phyloP scores from a whole-genome alignment of 2,329 filamentous ascomycete genomes.

The Trichoderma asperellum region DNA sequence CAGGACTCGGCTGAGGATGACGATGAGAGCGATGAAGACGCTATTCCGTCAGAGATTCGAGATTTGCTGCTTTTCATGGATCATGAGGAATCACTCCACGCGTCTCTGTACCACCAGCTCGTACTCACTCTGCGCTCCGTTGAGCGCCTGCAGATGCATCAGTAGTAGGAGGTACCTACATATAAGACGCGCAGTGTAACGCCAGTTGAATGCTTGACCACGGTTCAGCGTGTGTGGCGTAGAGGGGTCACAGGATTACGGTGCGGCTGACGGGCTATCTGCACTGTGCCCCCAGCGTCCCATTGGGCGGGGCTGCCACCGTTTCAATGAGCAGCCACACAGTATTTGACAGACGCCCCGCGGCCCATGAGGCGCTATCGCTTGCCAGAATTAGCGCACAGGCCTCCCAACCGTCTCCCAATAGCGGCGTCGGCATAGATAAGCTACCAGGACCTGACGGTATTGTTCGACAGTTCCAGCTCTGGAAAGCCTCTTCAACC shows the following conservation, averaged over 20 bases:
- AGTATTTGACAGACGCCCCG: not conserved
- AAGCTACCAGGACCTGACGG: conserved; percentile 13
- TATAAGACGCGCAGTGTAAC: not conserved
- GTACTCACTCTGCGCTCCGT: not conserved
- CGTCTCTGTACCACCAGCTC: not conserved
- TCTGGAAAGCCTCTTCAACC: conserved; percentile 4
- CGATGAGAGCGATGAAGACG: not conserved
- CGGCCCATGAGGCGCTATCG: not conserved
- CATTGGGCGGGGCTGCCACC: not conserved
- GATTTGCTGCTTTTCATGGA: not conserved
- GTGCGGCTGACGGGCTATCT: conserved; percentile 15
- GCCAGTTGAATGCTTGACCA: not conserved
- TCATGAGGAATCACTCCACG: not conserved
- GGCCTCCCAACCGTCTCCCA: conserved; percentile 9
- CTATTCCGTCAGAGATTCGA: not conserved
- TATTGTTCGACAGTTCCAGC: conserved; percentile 11
- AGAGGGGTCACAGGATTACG: conserved; percentile 24
- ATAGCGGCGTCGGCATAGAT: conserved; percentile 26
- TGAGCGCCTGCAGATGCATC: not conserved
- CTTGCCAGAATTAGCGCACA: conserved; percentile 23
- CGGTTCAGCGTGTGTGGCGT: conserved; percentile 20
- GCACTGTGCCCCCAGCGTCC: conserved; percentile 6
- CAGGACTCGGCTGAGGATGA: not conserved
- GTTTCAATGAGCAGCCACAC: not conserved
- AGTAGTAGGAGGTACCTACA: no score